A percentile compares a stretch with the other conserved stretches of the same genome.
These are phyloP conservation scores for Arabidopsis arenosa DNA, from an alignment of 345 rosid genomes.

Conservation along the genomic window DNA sequence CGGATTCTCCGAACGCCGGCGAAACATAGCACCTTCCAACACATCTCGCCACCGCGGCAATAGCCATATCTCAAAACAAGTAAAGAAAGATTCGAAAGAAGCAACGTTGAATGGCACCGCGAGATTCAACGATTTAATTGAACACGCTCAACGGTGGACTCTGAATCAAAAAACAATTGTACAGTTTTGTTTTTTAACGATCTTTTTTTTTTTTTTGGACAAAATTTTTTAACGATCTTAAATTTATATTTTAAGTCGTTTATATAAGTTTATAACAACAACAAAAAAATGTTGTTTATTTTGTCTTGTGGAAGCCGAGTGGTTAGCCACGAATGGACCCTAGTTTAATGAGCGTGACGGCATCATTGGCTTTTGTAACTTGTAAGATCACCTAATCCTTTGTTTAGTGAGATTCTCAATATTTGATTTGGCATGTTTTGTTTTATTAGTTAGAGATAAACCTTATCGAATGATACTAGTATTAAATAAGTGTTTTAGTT, in stretches of 20 bases:
- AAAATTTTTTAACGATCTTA: not conserved
- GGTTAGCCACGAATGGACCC: conserved; percentile 28
- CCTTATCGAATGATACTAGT: not conserved
- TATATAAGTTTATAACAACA: not conserved
- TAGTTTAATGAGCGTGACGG: conserved; percentile 14
- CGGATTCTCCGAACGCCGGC: conserved; percentile 27
- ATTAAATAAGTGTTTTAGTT: not conserved
- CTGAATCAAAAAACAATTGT: not conserved
- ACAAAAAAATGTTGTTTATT: not conserved
- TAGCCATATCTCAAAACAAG: conserved; percentile 30
- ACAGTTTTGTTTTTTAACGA: not conserved
- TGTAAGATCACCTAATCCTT: conserved; percentile 30
- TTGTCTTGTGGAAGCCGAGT: conserved; percentile 34
- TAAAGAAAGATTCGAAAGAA: not conserved
- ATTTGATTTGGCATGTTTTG: conserved; percentile 19
- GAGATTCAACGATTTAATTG: conserved; percentile 38
- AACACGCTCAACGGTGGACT: conserved; percentile 19
- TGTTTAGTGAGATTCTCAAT: not conserved
- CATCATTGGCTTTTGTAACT: conserved; percentile 23
- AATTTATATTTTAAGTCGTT: not conserved
- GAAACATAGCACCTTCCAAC: conserved; percentile 26
- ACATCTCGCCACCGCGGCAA: conserved; percentile 35
- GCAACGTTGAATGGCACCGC: not conserved
- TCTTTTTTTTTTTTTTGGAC: too few relatives aligned
- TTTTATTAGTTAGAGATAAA: not conserved